phyloP scores from a whole-genome alignment of 2,329 filamentous ascomycete genomes.

The Penicillium sp. region DNA sequence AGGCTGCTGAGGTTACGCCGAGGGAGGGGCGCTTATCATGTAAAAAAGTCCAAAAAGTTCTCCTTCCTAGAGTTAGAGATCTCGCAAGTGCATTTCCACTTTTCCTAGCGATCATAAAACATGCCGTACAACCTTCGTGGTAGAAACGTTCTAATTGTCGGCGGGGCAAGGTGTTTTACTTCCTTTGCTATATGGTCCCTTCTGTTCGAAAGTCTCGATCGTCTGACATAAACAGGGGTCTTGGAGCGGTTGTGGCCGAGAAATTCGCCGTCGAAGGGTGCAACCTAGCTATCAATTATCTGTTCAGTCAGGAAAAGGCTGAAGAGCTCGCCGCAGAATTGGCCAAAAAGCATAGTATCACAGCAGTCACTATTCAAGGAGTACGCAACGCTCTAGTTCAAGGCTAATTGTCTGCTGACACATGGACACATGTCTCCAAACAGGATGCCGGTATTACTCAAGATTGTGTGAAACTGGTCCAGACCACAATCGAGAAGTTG shows the following conservation, averaged over 20 bases:
- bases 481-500: not conserved
- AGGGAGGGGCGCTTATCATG: not conserved
- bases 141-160: conserved; percentile 7
- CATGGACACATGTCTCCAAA: not conserved
- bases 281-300: conserved; percentile 9
- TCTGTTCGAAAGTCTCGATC: not conserved
- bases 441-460: not conserved
- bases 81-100: too few species aligned
- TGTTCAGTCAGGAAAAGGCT: conserved; percentile 4
- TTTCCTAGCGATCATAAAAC: not conserved
- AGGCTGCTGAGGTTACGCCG: not conserved
- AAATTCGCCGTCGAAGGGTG: conserved; percentile 7
- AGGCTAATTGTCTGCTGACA: not conserved
- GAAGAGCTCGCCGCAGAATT: not conserved
- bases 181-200: not conserved
- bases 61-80: not conserved
- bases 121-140: conserved; percentile 9
- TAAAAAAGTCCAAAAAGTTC: not conserved
- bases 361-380: conserved; percentile 1
- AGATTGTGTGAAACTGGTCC: conserved; percentile 1
- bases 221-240: not conserved
- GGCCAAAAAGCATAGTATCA: not conserved
- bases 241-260: conserved; percentile 5
- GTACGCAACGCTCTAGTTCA: not conserved
- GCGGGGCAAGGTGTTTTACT: conserved; percentile 1